Conservation (phyloP, 2,329 filamentous ascomycete species). For the Pestalotiopsis sp. region DNA sequence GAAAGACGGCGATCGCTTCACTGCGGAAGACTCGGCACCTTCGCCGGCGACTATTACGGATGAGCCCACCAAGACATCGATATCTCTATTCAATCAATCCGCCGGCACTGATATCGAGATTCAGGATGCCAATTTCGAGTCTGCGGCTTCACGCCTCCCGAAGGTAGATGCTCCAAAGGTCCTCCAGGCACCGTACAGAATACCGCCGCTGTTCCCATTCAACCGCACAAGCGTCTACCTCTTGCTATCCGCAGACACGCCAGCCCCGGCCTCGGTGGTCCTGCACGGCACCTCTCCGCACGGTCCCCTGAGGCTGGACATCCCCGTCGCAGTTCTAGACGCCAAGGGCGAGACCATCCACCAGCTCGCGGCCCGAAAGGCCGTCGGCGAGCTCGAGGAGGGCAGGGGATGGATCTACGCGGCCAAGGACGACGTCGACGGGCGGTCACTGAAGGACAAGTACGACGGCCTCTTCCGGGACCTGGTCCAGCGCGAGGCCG, state of each 20-base stretch:
- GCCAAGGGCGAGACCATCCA: slow-evolving; percentile 61
- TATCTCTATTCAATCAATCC: slow-evolving; percentile 62
- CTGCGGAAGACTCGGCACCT: slow-evolving; percentile 33
- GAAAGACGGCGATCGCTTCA: slow-evolving; percentile 52
- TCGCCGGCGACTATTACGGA: slow-evolving; percentile 19
- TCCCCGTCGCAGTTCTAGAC: slow-evolving; percentile 58
- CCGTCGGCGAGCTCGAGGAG: slow-evolving; percentile 70
- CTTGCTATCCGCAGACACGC: slow-evolving; percentile 57
- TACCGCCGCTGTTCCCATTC: slow-evolving; percentile 70
- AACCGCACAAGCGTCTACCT: slow-evolving; percentile 68
- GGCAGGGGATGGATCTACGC: slow-evolving; percentile 67
- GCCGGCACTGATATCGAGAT: slow-evolving; percentile 38
- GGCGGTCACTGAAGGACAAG: slow-evolving; percentile 46
- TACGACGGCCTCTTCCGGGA: slow-evolving; percentile 55
- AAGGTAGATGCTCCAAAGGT: slow-evolving; percentile 53
- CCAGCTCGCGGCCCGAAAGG: slow-evolving; percentile 70
- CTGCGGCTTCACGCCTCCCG: slow-evolving; percentile 49
- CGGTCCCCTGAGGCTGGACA: slow-evolving; percentile 64
- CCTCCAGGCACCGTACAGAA: slow-evolving; percentile 64
- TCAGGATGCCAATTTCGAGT: slow-evolving; percentile 21
- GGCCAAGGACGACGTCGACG: slow-evolving; percentile 44
- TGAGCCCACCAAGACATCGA: slow-evolving; percentile 38
- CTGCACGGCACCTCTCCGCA: slow-evolving; percentile 59
- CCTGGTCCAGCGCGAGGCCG: slow-evolving; percentile 67
- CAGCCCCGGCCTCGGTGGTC: slow-evolving; percentile 56